Percentiles rank a stretch among this genome's conserved stretches.
These are phyloP conservation scores for Exophiala aquamarina DNA, from an alignment of 2,329 filamentous ascomycete species.

Conservation along the genomic window DNA sequence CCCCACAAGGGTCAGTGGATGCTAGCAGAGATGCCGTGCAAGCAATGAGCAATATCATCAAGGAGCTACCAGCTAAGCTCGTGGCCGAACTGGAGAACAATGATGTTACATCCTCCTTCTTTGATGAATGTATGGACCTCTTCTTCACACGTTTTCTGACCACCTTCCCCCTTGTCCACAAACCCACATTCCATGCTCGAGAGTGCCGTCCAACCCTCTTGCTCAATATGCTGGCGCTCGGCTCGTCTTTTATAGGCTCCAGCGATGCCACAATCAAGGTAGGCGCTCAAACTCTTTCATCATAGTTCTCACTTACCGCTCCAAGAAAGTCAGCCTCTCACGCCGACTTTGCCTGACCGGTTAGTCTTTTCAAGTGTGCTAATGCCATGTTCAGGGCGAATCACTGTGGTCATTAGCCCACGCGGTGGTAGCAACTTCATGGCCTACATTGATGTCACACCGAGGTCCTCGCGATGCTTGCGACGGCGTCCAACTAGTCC, in stretches of 20 bases:
- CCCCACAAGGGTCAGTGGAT: too few relatives aligned
- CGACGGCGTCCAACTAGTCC: constrained; percentile 43
- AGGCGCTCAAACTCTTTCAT: too few relatives aligned
- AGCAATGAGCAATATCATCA: neutral
- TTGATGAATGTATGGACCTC: constrained; percentile 48
- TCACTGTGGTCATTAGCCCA: constrained; percentile 45
- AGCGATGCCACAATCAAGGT: constrained; percentile 42
- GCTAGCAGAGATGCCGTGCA: too few relatives aligned
- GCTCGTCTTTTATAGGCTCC: constrained; percentile 44
- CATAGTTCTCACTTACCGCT: too few relatives aligned
- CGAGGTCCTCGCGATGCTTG: constrained; percentile 43
- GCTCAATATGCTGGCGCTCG: constrained; percentile 46
- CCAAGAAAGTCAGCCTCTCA: too few relatives aligned
- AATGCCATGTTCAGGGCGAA: constrained; percentile 31
- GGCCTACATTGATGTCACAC: constrained; percentile 46
- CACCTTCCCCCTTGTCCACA: constrained; percentile 45
- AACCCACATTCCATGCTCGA: constrained; percentile 44
- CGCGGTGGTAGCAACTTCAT: constrained; percentile 46
- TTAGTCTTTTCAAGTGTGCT: constrained; percentile 35
- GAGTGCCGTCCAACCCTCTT: constrained; percentile 45
- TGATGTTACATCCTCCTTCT: constrained; percentile 43
- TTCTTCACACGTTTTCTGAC: constrained; percentile 47
- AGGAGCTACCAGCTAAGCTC: constrained; percentile 18
- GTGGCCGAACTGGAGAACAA: constrained; percentile 27
- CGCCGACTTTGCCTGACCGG: too few relatives aligned